phyloP scores from a whole-genome alignment of 2,329 filamentous ascomycete species.

The Ceratocystis cubensis region DNA sequence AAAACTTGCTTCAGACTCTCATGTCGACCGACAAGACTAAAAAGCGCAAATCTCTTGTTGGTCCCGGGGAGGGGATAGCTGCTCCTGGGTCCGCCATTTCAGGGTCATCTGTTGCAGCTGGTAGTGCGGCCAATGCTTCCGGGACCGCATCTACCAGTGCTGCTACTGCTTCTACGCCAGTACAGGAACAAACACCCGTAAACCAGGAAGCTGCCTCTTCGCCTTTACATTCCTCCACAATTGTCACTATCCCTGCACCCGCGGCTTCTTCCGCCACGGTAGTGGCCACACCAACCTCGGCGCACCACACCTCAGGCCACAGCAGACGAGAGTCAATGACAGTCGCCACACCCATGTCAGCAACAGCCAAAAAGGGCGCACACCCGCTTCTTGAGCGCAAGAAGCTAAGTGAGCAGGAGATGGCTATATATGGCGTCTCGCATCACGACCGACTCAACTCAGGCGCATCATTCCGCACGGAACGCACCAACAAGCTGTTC shows the following conservation, averaged over 20 bases:
- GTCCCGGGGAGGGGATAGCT: slow-evolving; percentile 45
- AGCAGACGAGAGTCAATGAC: slow-evolving; percentile 34
- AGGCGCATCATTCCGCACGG: slow-evolving; percentile 81
- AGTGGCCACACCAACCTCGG: neutral
- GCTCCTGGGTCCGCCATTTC: slow-evolving; percentile 33
- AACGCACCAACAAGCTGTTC: slow-evolving; percentile 66
- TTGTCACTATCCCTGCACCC: neutral
- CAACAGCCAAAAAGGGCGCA: slow-evolving; percentile 26
- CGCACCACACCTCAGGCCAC: slow-evolving; percentile 25
- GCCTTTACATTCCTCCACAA: slow-evolving; percentile 26
- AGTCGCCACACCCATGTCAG: slow-evolving; percentile 29
- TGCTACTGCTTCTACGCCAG: neutral
- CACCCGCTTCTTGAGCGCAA: slow-evolving; percentile 41
- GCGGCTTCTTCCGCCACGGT: slow-evolving; percentile 19
- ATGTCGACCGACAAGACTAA: slow-evolving; percentile 76
- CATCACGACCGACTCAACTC: slow-evolving; percentile 74
- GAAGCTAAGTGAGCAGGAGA: slow-evolving; percentile 62
- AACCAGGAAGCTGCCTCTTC: slow-evolving; percentile 11
- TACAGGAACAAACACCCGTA: neutral
- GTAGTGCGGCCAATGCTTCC: slow-evolving; percentile 1
- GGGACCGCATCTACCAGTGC: neutral
- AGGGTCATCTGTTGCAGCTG: neutral
- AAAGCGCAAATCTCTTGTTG: slow-evolving; percentile 65
- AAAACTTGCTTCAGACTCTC: slow-evolving; percentile 68
- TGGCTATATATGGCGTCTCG: slow-evolving; percentile 69